Base-by-base conservation (phyloP, 2,329 filamentous ascomycete genomes). In the Alternaria sp. region DNA sequence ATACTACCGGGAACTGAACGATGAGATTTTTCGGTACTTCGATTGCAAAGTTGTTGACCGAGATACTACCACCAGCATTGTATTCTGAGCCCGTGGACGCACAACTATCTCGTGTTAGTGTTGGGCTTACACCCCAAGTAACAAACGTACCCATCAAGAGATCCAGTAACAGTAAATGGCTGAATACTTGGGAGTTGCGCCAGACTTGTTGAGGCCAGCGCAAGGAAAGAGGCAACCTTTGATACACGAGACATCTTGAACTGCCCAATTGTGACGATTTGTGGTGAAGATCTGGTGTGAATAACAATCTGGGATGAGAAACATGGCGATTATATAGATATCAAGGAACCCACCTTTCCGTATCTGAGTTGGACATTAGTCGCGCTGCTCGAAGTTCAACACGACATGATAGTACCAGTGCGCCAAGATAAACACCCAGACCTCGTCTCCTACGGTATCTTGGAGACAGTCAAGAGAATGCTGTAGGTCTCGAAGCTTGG, bases 11-110 rank as follows among this genome's bases (percentile, higher is more conserved):
- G 41, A 85, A 85, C 51, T 84, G 79, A 4, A 84, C 81, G 9
- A 84, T 78, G 25, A 85, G 63, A 60, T 85, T 85, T 69, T 84
- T 79, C 4, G 84, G 84, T 3, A 85, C 81, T 10, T 70, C 77
- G 46, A 85, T 79, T 16, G 66, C 74, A 65, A 80, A 83, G 0
- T 81, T 81, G 48, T 82, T 83, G 51, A 85, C 79, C 0, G 70
- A 70, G 16, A 85, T 80, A 14, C 73, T 73, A 9, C 84, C 84
- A 20, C 83, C 84, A 7, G 78, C 76, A 64, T 85, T 85, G 72
- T 68, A 77, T 8, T 71, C 71, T n/a, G 58, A 50, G 11, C 58
- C 66, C 10, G 65, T 66, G 20, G 60, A 68, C 14, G 43, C 20
- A 48, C 71, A 76, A 30, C 72, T 74, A 7, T 12, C 40, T 10